Conservation (phyloP, 139 green algal genomes). For the Tetraselmis striata region DNA sequence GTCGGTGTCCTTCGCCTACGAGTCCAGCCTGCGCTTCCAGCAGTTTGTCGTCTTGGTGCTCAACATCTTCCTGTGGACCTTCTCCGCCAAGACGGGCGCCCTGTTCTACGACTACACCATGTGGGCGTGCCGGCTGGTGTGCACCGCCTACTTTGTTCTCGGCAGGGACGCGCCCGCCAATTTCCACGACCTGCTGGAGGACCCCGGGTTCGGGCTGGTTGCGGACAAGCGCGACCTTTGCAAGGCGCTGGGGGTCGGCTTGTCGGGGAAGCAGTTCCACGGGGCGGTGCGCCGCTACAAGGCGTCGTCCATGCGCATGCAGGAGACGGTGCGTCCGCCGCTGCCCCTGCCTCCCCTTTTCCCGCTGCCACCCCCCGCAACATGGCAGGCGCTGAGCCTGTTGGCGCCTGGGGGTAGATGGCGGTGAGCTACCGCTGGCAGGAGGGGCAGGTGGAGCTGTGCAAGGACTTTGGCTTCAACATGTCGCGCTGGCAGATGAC, state of each 20-base stretch:
- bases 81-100: background rate
- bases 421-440: background rate
- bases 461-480: background rate
- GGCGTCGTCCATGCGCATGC: background rate
- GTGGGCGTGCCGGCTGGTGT: background rate
- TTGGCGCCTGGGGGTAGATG: background rate
- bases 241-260: background rate
- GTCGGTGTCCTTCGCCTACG: background rate
- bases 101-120: background rate
- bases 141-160: background rate
- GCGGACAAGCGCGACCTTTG: background rate
- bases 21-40: background rate
- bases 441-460: background rate
- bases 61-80: background rate
- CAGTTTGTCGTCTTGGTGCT: background rate
- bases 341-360: background rate
- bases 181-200: background rate
- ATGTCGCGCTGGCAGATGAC: background rate
- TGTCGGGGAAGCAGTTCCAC: background rate
- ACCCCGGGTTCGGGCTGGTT: background rate
- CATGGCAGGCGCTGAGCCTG: background rate
- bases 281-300: background rate
- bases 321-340: background rate
- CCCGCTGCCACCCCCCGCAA: no score
- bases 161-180: background rate